Conservation (phyloP, 331 rosid genomes). For the Pyracantha coccinea region DNA sequence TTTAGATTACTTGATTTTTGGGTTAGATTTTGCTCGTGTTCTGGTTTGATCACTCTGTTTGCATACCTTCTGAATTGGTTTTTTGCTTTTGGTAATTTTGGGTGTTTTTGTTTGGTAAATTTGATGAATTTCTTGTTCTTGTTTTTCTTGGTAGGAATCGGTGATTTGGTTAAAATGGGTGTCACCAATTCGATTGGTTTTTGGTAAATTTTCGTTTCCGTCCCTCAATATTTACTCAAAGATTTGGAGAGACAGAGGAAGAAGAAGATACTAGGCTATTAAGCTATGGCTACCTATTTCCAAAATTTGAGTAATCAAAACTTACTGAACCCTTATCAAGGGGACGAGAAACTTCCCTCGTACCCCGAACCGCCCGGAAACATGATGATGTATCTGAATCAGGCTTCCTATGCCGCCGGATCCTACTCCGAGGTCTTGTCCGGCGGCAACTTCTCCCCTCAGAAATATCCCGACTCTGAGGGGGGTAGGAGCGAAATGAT, state of each 20-base stretch:
- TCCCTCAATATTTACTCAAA: neutral
- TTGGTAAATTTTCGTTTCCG: neutral
- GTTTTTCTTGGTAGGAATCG: neutral
- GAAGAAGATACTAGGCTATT: neutral
- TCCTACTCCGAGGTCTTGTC: conserved; percentile 55
- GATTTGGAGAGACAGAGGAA: neutral
- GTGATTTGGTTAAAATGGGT: neutral
- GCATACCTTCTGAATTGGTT: neutral
- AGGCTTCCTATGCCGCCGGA: conserved; percentile 48
- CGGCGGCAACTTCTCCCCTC: conserved; percentile 30
- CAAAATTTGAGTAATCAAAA: conserved; percentile 30
- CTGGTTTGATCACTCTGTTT: neutral
- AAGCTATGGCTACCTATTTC: conserved; percentile 30
- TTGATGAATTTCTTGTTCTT: neutral
- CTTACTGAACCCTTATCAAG: conserved; percentile 20
- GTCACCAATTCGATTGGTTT: neutral
- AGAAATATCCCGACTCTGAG: conserved; percentile 36
- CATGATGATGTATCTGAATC: conserved; percentile 50
- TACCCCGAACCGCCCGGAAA: conserved; percentile 25
- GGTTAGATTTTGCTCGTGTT: neutral
- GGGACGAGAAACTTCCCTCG: conserved; percentile 3
- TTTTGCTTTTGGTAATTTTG: neutral
- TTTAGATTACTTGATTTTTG: neutral
- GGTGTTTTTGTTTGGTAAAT: neutral
- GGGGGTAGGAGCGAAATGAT: conserved; percentile 53